phyloP scores from a whole-genome alignment of 2,329 filamentous ascomycete species.

The Stachybotrys chartarum region DNA sequence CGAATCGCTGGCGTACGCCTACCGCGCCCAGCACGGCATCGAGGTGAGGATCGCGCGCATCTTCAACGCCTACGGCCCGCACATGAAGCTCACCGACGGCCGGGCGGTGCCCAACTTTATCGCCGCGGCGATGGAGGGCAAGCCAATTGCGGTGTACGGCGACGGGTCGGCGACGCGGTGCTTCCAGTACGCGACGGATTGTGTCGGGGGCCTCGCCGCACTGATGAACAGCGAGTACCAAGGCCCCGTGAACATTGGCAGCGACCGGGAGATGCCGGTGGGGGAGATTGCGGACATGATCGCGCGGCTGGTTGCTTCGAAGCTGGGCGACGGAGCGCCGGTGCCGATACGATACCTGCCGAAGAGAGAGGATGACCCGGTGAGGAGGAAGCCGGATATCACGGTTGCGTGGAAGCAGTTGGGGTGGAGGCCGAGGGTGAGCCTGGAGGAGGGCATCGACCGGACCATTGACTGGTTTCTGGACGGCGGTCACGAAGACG shows the following conservation, averaged over 20 bases:
- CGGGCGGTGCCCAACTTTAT: constrained; percentile 9
- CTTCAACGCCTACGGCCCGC: constrained; percentile 8
- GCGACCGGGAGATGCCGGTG: constrained; percentile 5
- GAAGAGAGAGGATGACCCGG: constrained; percentile 6
- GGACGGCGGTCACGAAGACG: background rate
- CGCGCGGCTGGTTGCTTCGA: constrained; percentile 3
- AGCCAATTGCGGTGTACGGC: constrained; percentile 4
- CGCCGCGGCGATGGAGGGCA: constrained; percentile 5
- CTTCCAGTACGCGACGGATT: constrained; percentile 7
- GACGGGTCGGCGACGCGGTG: constrained; percentile 6
- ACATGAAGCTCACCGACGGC: constrained; percentile 7
- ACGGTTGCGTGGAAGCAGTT: constrained; percentile 2
- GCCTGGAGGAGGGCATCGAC: constrained; percentile 4
- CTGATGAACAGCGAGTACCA: constrained; percentile 6
- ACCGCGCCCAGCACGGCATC: constrained; percentile 10
- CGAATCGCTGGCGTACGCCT: constrained; percentile 26
- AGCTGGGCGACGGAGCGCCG: constrained; percentile 1
- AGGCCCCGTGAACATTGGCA: constrained; percentile 7
- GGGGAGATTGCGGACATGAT: constrained; percentile 5
- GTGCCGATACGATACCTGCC: constrained; percentile 3
- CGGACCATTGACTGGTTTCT: constrained; percentile 6
- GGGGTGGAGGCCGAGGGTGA: constrained; percentile 4
- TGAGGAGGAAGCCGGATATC: constrained; percentile 6
- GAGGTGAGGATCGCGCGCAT: constrained; percentile 13
- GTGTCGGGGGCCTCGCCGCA: constrained; percentile 1